These are phyloP conservation scores for Manihot esculenta DNA, from an alignment of 441 rosid genomes.

Conservation along the genomic window DNA sequence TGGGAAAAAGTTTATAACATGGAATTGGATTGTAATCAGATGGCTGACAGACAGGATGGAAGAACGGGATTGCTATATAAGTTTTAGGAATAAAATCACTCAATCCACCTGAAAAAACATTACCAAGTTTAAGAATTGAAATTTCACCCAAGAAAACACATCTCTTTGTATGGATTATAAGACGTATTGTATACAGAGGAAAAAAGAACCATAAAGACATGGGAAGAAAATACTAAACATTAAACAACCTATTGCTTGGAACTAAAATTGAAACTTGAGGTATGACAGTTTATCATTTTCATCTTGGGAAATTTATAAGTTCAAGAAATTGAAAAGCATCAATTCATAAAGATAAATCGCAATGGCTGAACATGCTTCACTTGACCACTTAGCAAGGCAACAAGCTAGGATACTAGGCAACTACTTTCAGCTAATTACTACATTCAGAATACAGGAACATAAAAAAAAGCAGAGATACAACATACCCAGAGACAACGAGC, in stretches of 20 bases:
- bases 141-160: neutral
- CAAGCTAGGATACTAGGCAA: neutral
- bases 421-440: neutral
- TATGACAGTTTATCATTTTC: too few species aligned
- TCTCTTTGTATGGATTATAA: neutral
- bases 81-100: too few species aligned
- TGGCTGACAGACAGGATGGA: neutral
- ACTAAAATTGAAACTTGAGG: too few species aligned
- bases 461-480: constrained; percentile 48
- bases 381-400: neutral
- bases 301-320: too few species aligned
- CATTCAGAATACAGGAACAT: neutral
- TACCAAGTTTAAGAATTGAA: neutral
- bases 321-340: neutral
- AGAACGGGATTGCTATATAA: too few species aligned
- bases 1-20: too few species aligned
- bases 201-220: neutral
- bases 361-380: neutral
- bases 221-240: neutral
- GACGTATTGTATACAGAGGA: neutral
- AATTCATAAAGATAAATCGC: neutral
- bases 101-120: neutral
- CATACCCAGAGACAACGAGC: constrained; percentile 98
- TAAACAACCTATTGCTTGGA: neutral
- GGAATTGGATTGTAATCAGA: too few species aligned